Conservation (phyloP, 2,329 filamentous ascomycete genomes). For the Neonectria sp. region DNA sequence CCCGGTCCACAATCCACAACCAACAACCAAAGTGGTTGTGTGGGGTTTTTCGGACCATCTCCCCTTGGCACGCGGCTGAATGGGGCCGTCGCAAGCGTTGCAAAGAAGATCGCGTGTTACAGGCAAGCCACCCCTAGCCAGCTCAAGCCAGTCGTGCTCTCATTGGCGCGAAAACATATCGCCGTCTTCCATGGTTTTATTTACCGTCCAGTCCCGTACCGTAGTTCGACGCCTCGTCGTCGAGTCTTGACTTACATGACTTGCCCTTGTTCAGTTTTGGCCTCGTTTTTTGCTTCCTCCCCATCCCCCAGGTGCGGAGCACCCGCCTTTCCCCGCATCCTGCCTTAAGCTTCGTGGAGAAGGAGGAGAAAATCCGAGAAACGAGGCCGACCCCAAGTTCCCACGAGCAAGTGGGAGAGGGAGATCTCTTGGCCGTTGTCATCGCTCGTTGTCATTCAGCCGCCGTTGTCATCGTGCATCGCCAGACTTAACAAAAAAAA, state of each 20-base stretch:
- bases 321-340: conserved; percentile 29
- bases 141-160: not conserved
- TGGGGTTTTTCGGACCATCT: conserved; percentile 14
- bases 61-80: conserved; percentile 18
- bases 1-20: not conserved
- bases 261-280: not conserved
- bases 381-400: conserved; percentile 20
- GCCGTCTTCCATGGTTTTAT: not conserved
- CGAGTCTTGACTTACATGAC: conserved; percentile 5
- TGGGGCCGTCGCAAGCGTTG: conserved; percentile 10
- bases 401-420: not conserved
- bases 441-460: not conserved
- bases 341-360: conserved; percentile 27
- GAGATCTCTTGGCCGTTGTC: conserved; percentile 19
- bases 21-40: conserved; percentile 8
- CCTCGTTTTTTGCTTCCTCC: not conserved
- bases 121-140: not conserved
- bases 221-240: conserved; percentile 2
- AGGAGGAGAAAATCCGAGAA: not conserved
- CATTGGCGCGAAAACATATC: conserved; percentile 23
- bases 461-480: not conserved
- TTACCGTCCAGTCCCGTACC: not conserved
- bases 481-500: not conserved
- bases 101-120: conserved; percentile 1
- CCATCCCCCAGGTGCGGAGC: conserved; percentile 18